Percentiles rank a stretch among this genome's conserved stretches.
These are phyloP conservation scores for Leptodermis oblonga DNA, from an alignment of 257 asterid genomes.

Conservation along the genomic window DNA sequence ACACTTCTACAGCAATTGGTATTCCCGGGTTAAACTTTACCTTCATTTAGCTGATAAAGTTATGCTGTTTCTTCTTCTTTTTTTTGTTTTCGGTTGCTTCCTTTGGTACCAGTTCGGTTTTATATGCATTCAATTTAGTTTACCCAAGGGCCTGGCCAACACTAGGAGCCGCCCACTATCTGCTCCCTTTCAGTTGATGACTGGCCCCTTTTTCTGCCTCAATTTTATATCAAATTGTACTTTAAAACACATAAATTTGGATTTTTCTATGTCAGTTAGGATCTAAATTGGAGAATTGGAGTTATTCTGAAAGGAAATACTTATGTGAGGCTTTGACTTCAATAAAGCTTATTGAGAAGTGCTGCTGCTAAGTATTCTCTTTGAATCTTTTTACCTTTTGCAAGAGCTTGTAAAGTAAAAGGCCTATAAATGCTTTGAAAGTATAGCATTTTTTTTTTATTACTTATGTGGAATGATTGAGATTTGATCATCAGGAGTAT, in stretches of 20 bases:
- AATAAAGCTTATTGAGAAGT: background rate
- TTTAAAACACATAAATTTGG: background rate
- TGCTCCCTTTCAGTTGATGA: background rate
- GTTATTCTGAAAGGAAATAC: background rate
- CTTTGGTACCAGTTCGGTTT: background rate
- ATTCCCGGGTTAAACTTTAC: slow-evolving; percentile 24
- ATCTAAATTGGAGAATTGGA: background rate
- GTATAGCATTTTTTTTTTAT: background rate
- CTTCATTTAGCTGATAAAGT: background rate
- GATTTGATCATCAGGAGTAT: background rate
- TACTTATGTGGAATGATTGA: background rate
- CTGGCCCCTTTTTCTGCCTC: background rate
- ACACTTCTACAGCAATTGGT: slow-evolving; percentile 98
- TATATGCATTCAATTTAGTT: background rate
- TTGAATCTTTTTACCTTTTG: background rate
- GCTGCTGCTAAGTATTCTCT: background rate
- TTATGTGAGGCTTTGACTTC: background rate
- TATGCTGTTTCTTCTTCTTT: background rate
- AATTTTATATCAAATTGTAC: background rate
- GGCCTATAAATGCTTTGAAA: background rate
- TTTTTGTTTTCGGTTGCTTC: too few species aligned
- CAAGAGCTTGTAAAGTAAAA: background rate
- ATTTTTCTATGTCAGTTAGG: background rate
- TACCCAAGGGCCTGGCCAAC: slow-evolving; percentile 3
- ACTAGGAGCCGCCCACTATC: background rate